Percentiles rank a stretch among this genome's conserved stretches.
Conservation (phyloP, 768 basidiomycete genomes). For the Tylopilus sp. region DNA sequence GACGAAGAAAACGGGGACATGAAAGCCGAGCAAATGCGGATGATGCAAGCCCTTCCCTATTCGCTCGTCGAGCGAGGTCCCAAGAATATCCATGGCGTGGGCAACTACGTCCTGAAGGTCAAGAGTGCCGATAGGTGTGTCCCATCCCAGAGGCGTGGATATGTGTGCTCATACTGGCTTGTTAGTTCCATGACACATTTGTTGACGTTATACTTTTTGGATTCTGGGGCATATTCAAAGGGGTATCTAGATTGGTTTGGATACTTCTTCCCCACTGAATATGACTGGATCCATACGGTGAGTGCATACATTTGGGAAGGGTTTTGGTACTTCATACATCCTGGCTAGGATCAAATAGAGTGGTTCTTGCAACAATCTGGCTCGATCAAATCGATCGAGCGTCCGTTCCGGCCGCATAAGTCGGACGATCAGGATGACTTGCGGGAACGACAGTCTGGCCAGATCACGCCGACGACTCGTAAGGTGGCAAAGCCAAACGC, state of each 20-base stretch:
- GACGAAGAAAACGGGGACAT: conserved; percentile 69
- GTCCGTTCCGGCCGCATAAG: conserved; percentile 81
- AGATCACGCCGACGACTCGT: conserved; percentile 50
- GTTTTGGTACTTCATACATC: neutral
- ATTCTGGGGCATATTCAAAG: conserved; percentile 76
- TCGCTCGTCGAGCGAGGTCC: conserved; percentile 81
- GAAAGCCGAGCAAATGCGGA: conserved; percentile 61
- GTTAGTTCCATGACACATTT: conserved; percentile 82
- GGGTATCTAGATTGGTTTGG: conserved; percentile 55
- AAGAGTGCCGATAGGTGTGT: conserved; percentile 80
- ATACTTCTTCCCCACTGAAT: conserved; percentile 65
- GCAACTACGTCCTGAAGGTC: conserved; percentile 89
- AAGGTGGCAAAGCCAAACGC: conserved; percentile 91
- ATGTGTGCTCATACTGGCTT: conserved; percentile 6
- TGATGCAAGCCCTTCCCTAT: conserved; percentile 81
- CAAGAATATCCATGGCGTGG: conserved; percentile 79
- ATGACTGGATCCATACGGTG: conserved; percentile 81
- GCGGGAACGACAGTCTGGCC: conserved; percentile 63
- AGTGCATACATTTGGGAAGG: conserved; percentile 11
- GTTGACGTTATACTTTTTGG: conserved; percentile 89
- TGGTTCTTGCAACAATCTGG: conserved; percentile 90
- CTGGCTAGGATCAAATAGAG: conserved; percentile 62
- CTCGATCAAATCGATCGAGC: conserved; percentile 67
- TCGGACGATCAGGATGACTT: conserved; percentile 45
- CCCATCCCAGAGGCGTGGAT: neutral